Evolutionary conservation across 2,329 filamentous ascomycete genomes (phyloP), one percentile per base, ranked within the genome.

Genomic region (Cladorrhinum sp.): DNA sequence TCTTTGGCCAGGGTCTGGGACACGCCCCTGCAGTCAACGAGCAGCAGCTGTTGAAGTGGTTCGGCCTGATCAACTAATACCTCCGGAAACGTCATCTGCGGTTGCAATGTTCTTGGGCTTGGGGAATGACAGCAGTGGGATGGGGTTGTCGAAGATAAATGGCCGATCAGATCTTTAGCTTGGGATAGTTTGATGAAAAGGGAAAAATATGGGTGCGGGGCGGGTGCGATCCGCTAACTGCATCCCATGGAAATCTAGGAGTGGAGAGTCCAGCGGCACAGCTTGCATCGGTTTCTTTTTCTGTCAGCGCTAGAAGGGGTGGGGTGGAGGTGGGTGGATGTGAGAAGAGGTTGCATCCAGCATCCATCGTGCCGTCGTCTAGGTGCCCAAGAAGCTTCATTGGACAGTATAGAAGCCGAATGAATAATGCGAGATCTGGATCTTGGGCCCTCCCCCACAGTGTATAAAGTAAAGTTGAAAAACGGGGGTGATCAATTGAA

Each of bases 11-110:
- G 20, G 70, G 70, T 0, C 62, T 70, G 0, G 71, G 71, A 0
- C 72, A 74, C 38, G 68, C 59, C 20, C 65, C 70, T 2, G 64
- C 71, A 0, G 68, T 69, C n/a, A 67, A 73, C 32, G 70, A 71
- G 62, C 58, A 58, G 59, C 54, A 63, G 38, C 50, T 68, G 62
- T 48, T 71, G 48, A 64, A 60, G 59, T 71, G 65, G 55, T 70
- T 70, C 58, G 65, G 66, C 2, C 27, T 68, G 29, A 59, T 64
- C 49, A 55, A 48, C 23, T 66, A 50, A 61, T 20, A 18, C 7
- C 25, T 4, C 25, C 4, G 25, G 25, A 4, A 5, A 29, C 25
- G 5, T 10, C 4, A 29, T 29, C 25, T 29, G 25, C 25, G 25
- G 25, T 10, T 10, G 10, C 25, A 29, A 10, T 29, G 25, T 4